phyloP scores from a whole-genome alignment of 106 monocot species.

The Dendrobium huoshanense region DNA sequence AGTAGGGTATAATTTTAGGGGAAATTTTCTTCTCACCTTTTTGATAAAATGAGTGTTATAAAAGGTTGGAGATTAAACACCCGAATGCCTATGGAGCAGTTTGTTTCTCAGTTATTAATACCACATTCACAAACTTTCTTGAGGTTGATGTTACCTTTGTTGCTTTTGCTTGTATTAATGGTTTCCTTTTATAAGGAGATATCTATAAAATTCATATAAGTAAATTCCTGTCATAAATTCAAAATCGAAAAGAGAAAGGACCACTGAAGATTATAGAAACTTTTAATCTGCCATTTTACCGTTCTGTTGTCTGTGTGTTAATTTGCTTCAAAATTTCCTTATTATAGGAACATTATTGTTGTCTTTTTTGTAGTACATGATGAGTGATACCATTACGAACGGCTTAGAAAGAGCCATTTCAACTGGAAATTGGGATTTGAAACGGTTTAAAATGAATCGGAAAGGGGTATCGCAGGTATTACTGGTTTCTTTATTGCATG shows the following conservation, averaged over 20 bases:
- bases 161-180: background rate
- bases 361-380: slow-evolving; percentile 29
- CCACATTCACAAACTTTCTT: background rate
- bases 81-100: no score
- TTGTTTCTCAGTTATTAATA: background rate
- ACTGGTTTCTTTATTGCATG: background rate
- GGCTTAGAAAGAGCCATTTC: slow-evolving; percentile 89
- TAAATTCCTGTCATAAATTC: background rate
- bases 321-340: background rate
- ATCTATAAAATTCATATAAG: background rate
- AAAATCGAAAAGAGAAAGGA: background rate
- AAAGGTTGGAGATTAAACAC: no score
- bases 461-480: slow-evolving; percentile 85
- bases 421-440: slow-evolving; percentile 96
- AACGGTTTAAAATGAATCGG: slow-evolving; percentile 87
- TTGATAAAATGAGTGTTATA: no score
- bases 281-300: background rate
- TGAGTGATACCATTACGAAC: slow-evolving; percentile 32
- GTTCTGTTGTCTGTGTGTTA: background rate
- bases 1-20: no score
- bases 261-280: background rate
- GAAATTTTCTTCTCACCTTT: no score
- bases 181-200: background rate
- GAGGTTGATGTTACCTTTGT: background rate
- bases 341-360: background rate